Evolutionary conservation across 441 rosid species (phyloP).

Genomic region (Bruguiera hainesii): DNA sequence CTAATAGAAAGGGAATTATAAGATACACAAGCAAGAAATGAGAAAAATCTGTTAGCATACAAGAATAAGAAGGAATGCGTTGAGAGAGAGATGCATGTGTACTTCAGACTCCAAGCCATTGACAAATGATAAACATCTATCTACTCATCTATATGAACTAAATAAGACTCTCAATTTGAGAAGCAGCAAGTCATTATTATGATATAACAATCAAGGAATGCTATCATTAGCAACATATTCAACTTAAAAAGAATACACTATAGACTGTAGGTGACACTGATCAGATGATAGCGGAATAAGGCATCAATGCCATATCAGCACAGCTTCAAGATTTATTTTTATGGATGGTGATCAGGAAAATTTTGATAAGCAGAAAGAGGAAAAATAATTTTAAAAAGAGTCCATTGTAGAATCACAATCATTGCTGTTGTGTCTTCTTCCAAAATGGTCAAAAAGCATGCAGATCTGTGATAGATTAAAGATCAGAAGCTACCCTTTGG

Average conservation of each 20-base stretch:
- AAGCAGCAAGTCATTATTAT: too few relatives aligned
- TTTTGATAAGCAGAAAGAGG: too few relatives aligned
- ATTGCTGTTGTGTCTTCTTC: neutral
- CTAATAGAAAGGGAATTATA: conserved; percentile 6
- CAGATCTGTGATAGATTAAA: neutral
- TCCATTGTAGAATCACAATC: neutral
- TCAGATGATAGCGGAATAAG: neutral
- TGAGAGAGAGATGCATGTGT: neutral
- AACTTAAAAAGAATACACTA: neutral
- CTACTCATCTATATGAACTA: too few relatives aligned
- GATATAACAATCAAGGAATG: too few relatives aligned
- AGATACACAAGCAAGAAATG: conserved; percentile 1
- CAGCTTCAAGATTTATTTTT: neutral
- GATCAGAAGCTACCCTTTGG: conserved; percentile 2
- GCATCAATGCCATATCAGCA: neutral
- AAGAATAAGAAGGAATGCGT: neutral
- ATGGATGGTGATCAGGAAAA: too few relatives aligned
- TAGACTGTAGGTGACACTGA: neutral
- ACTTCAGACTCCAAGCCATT: conserved; percentile 7
- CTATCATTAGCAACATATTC: too few relatives aligned
- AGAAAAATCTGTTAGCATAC: neutral
- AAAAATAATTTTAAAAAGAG: too few relatives aligned
- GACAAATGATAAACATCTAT: neutral
- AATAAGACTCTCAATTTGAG: too few relatives aligned
- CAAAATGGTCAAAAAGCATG: neutral